Evolutionary conservation across 2,329 filamentous ascomycete species (phyloP), one percentile per base, ranked within the genome.

Genomic region (Aureobasidium sp.): DNA sequence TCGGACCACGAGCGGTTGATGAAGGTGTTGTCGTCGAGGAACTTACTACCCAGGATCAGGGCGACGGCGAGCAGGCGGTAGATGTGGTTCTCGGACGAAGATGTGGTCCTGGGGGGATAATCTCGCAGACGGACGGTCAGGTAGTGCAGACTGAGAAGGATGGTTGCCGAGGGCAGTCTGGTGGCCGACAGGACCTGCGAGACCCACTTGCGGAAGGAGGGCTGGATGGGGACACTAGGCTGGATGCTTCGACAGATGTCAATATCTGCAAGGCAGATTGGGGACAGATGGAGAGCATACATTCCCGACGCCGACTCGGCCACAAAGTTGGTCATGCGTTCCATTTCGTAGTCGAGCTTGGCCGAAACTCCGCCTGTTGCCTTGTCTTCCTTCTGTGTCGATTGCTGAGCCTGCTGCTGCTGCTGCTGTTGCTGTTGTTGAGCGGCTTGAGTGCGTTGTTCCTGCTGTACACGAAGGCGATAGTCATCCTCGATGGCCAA

Each of bases 1-100:
- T 97, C 92, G 6, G 92, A 90, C 92, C 92, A 97, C 1, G 92
- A 96, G 61, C 90, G 88, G 77, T 96, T 97, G 81, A 96, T 92
- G 76, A 97, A 97, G 6, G 92, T 97, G 77, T 96, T 96, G 80
- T 96, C 92, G 70, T 97, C 92, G 67, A 96, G 80, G 70, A 96
- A 97, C 78, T 97, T 97, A 84, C 91, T 96, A 63, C 91, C 92
- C 59, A 97, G 81, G 57, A 97, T 82, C 62, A 97, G 79, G 8
- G 89, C 85, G 41, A 93, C 88, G 7, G 91, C 96, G 66, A 96
- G 82, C 78, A 95, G 87, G 63, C 91, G 88, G 81, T 93, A 96
- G 60, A 95, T 83, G 71, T 94, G 87, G 47, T 87, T 88, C 60
- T 83, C 80, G 32, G 79, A 83, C 32, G 61, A 45, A 16, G 37